Conservation (phyloP, 2,329 filamentous ascomycete species). For the Alternaria dauci region DNA sequence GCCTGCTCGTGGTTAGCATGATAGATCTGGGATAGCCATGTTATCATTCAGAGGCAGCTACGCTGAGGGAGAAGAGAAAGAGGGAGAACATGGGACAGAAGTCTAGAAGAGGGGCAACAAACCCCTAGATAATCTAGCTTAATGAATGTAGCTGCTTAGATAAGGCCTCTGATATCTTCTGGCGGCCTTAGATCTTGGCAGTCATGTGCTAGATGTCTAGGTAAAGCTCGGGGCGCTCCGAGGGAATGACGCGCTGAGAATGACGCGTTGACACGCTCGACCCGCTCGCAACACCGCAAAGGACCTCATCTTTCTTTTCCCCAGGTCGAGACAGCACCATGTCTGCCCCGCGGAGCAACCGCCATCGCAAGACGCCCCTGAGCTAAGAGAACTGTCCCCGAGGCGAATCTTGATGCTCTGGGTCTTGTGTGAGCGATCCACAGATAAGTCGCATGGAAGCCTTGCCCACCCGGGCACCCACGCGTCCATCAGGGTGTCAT, state of each 20-base stretch:
- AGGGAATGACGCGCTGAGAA: neutral
- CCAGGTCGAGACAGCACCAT: neutral
- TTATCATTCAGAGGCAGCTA: too few species aligned
- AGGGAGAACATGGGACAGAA: too few species aligned
- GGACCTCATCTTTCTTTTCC: neutral
- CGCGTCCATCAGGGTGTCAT: neutral
- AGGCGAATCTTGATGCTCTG: neutral
- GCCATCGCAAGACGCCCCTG: neutral
- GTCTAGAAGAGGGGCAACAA: too few species aligned
- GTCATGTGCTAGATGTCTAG: neutral
- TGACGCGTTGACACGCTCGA: neutral
- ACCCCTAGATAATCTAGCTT: too few species aligned
- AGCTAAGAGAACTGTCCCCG: neutral
- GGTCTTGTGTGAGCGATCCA: neutral
- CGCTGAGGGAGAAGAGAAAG: too few species aligned
- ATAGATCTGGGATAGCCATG: too few species aligned
- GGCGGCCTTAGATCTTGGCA: too few species aligned
- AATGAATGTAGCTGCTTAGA: too few species aligned
- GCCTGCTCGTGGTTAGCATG: too few species aligned
- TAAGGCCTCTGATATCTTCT: too few species aligned
- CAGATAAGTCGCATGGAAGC: neutral
- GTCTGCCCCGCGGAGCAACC: neutral
- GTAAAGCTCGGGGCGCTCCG: neutral
- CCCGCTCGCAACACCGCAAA: neutral
- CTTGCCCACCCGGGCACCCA: neutral